Conservation (phyloP, 139 green algal genomes). For the Chlorella sp. region DNA sequence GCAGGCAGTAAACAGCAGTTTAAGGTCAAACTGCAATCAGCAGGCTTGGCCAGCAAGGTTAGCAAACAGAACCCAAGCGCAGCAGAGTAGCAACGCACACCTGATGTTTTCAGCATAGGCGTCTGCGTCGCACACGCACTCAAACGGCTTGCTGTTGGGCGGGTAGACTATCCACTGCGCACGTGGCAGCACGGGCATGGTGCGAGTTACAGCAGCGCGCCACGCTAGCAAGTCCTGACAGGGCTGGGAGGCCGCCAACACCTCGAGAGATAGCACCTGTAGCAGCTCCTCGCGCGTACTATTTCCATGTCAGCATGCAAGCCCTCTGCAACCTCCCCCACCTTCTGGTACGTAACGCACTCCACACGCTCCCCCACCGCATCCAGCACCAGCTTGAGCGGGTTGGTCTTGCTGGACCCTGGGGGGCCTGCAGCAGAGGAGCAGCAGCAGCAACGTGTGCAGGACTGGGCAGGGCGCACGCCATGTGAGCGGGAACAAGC, state of each 20-base stretch:
- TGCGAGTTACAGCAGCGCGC: constrained; percentile 50
- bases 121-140: constrained; percentile 53
- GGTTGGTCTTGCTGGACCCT: constrained; percentile 71
- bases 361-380: constrained; percentile 86
- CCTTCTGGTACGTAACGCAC: constrained; percentile 89
- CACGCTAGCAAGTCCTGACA: no score
- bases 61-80: neutral
- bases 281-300: neutral
- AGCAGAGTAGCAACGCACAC: neutral
- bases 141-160: constrained; percentile 64
- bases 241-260: no score
- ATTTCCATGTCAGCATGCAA: neutral
- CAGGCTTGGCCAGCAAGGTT: neutral
- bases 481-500: no score
- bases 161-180: constrained; percentile 82
- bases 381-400: constrained; percentile 80
- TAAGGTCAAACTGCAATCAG: no score
- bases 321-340: constrained; percentile 63
- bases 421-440: constrained; percentile 8
- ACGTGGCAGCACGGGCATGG: constrained; percentile 78
- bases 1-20: neutral
- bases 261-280: no score
- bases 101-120: constrained; percentile 67
- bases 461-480: no score
- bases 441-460: neutral